Evolutionary conservation across 139 green algal species (phyloP), one percentile per base, ranked within the genome.

Genomic region (Asterochloris sp.): DNA sequence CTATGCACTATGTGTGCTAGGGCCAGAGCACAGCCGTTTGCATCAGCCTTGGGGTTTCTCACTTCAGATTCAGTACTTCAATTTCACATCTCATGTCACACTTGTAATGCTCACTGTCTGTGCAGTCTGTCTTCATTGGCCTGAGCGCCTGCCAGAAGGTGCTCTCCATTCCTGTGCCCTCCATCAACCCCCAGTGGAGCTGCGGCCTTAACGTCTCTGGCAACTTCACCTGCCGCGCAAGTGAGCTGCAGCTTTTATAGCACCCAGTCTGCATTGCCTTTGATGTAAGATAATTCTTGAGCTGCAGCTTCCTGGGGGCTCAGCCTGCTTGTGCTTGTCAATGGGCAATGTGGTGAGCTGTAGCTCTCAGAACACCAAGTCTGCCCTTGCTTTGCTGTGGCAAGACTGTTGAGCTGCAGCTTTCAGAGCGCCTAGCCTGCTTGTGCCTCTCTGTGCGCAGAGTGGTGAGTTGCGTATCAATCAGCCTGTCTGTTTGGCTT

Each of bases 141-240:
- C 38, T 54, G 38, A 54, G 38, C 38, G 38, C 80, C 10, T 84
- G 80, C 28, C 24, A 63, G 26, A 60, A 73, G 61, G 24, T 68
- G 66, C 0, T 26, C 11, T 16, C 60, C 11, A 13, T 84, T 2
- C 62, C 23, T 15, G 19, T 79, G 11, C 80, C 80, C 24, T 63
- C 62, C 80, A 78, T 84, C 60, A 76, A 84, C 61, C 80, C 80
- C 19, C 60, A 73, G 60, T 84, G 71, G 71, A 79, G 54, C 60
- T 84, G 80, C 62, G 80, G 80, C 16, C 69, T 84, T 0, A 24
- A 64, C n/a, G 69, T 79, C 0, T 66, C n/a, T 24, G 80, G 80
- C 71, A 84, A 78, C 71, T 84, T 84, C 71, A 84, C 69, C 69
- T 84, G 80, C 62, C 23, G 69, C 74, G 54, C 47, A 71, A 76